Evolutionary conservation across 768 basidiomycete species (phyloP), one percentile per base, ranked within the genome.

Genomic region (Serendipita indica): DNA sequence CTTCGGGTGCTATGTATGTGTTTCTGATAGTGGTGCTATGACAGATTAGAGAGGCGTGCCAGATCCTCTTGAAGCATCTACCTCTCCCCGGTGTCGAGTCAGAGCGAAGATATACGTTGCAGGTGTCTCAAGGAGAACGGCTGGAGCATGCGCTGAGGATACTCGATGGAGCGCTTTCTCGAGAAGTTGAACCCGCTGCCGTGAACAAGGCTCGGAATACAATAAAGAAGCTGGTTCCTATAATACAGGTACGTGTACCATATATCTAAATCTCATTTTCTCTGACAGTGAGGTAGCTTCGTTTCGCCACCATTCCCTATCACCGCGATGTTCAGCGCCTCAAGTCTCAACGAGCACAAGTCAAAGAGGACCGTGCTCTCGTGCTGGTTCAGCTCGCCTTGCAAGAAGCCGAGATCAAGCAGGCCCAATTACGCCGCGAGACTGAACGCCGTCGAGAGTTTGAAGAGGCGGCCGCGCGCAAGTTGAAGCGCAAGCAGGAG

Each of bases 361-460:
- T 54, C 20, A 54, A 54, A 33, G 49, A 54, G 22, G 49, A 54
- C 4, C 12, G 49, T 22, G 49, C 49, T 16, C 49, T 54, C 16
- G 49, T 54, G 10, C 22, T 54, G 5, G 49, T 54, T 12, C 49
- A 54, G n/a, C 12, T 54, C 10, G 49, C 49, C 20, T 22, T 54
- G 20, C 49, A 54, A 54, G 49, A 54, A 54, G 20, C 49, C 22
- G 49, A 54, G 49, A 54, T 54, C 22, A 54, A 54, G 49, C 16
- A 18, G 49, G 49, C 49, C 4, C 49, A 54, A n/a, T 28, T 54
- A 7, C 49, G 49, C 32, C 49, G 49, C 5, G 49, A 54, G 30
- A 28, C 49, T 30, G 49, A 54, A 33, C 49, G 49, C 10, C 7
- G 16, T 16, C 49, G 49, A 4, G 49, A 54, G n/a, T 16, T 54